Base-by-base conservation (phyloP, 495 filamentous ascomycete genomes). In the Pseudotulostoma volvatum region DNA sequence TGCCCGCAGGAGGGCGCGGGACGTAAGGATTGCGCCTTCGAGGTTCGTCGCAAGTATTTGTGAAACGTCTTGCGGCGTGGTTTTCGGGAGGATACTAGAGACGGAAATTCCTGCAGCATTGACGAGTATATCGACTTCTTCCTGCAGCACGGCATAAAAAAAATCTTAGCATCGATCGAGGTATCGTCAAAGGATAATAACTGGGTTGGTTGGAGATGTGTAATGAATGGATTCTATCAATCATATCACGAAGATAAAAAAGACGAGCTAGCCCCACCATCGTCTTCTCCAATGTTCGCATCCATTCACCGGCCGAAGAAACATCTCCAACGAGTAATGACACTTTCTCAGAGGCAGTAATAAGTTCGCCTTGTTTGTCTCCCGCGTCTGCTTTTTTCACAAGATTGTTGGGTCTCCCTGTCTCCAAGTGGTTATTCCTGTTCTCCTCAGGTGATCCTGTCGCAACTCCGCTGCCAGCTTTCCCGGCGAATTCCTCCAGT, bases 91-190 rank as follows among this genome's bases (percentile, higher is more conserved):
- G 1, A 82, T 63, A 1, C 61, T 64, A 4, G 57, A 61, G 18
- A 78, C 72, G 1, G 76, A 64, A 9, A 83, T 58, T 11, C 84
- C 84, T 0, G 84, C 84, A 11, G 76, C 76, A 52, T 87, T 88
- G 42, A 88, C 61, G 3, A 88, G 71, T 34, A 84, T 63, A 48
- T 85, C 73, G 33, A 76, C 57, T 17, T 44, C 40, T 40, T 47
- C 44, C 65, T 69, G 35, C 31, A 8, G n/a, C n/a, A n/a, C n/a
- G n/a, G n/a, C n/a, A n/a, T 23, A 19, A 35, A n/a, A n/a, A n/a
- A n/a, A n/a, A n/a, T n/a, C n/a, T n/a, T n/a, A n/a, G n/a, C n/a
- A n/a, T n/a, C 7, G 32, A 14, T 31, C n/a, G n/a, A n/a, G n/a
- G n/a, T n/a, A n/a, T n/a, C n/a, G n/a, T n/a, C n/a, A n/a, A n/a